Evolutionary conservation across 2,329 filamentous ascomycete genomes (phyloP), one percentile per base, ranked within the genome.

Genomic region (Diaporthe eres): DNA sequence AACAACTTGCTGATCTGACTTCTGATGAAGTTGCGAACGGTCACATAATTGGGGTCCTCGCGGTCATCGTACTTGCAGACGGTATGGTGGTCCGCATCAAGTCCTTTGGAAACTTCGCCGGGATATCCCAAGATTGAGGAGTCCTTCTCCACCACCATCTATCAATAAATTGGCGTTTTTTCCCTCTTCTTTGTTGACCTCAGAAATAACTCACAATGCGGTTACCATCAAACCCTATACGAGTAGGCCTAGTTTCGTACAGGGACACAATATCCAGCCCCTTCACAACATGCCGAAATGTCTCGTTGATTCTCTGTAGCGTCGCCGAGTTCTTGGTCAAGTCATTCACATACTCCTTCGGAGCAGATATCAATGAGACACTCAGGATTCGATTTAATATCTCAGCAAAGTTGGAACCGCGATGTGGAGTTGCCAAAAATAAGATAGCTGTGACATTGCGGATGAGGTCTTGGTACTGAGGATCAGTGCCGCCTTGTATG

Each of bases 401-500:
- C 5, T 77, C 63, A 1, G 79, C 79, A 3, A 81, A 53, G 19
- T 80, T 68, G 0, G 78, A 77, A 15, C 80, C 80, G 17, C 79
- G 74, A 42, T 81, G 81, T 2, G 80, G 80, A 2, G 80, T 81
- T 13, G 79, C 77, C 0, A 81, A 44, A 28, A 81, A 81, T 6
- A 79, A n/a, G 13, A 80, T 74, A 0, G 77, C 74, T 25, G 74
- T 74, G 15, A 81, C 74, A 4, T 19, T 72, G n/a, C 74, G 58
- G 8, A 79, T 74, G 8, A 82, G 75, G 10, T 60, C 63, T 10
- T 74, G 61, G 60, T 78, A 82, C 13, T 80, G 75, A 13, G 76
- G 49, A 42, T 81, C 78, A 15, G 65, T n/a, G 8, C 77, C 73
- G 6, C 80, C 80, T 3, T 78, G 79, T 4, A 80, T 71, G 61